Conservation (phyloP, 2,329 filamentous ascomycete genomes). For the Graphiopsis chlorocephala region DNA sequence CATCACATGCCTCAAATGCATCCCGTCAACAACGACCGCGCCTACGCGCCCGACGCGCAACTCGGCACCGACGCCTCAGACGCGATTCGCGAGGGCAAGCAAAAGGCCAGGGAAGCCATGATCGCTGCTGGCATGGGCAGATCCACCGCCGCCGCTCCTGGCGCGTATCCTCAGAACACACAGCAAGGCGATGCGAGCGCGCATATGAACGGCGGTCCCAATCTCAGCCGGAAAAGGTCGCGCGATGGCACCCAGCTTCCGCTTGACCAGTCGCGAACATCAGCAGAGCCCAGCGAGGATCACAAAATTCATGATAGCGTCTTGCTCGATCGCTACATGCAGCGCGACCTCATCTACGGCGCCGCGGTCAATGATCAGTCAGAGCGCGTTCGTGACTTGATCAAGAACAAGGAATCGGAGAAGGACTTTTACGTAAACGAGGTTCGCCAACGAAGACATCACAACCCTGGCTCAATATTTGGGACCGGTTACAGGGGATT, state of each 20-base stretch:
- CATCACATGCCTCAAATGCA: slow-evolving; percentile 24
- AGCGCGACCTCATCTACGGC: slow-evolving; percentile 60
- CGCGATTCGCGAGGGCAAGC: slow-evolving; percentile 57
- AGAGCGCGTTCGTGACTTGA: slow-evolving; percentile 43
- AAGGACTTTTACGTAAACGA: slow-evolving; percentile 63
- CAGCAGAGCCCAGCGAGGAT: slow-evolving; percentile 18
- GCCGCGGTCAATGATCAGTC: slow-evolving; percentile 51
- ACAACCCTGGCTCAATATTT: slow-evolving; percentile 59
- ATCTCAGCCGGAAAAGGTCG: slow-evolving; percentile 56
- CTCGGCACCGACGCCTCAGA: slow-evolving; percentile 32
- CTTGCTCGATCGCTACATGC: slow-evolving; percentile 62
- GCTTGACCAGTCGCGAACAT: slow-evolving; percentile 28
- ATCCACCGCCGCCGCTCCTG: slow-evolving; percentile 21
- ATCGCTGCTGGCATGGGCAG: slow-evolving; percentile 48
- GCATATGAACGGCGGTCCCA: slow-evolving; percentile 36
- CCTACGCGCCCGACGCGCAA: slow-evolving; percentile 20
- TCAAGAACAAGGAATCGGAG: slow-evolving; percentile 64
- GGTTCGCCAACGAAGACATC: slow-evolving; percentile 60
- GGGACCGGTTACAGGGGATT: slow-evolving; percentile 80
- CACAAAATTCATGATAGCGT: slow-evolving; percentile 29
- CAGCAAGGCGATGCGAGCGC: slow-evolving; percentile 27
- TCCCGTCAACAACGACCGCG: slow-evolving; percentile 21
- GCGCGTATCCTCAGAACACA: slow-evolving; percentile 7
- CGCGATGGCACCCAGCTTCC: slow-evolving; percentile 57
- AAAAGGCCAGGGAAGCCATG: slow-evolving; percentile 59